A percentile compares a stretch with the other conserved stretches of the same genome.
phyloP scores from a whole-genome alignment of 1,139 yeast species.

The Debaryomyces coudertii region DNA sequence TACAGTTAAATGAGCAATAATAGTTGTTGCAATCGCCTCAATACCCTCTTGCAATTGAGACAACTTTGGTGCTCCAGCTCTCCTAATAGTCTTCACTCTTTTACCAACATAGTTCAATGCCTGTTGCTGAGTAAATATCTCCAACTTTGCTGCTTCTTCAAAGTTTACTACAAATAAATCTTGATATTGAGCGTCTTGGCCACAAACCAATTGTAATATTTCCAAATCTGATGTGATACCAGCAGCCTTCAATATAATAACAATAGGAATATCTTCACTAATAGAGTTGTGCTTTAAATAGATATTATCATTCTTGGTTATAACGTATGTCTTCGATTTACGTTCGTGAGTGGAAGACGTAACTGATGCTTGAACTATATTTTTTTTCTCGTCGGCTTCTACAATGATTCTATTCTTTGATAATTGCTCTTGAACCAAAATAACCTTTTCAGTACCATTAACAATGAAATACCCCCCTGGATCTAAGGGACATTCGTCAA shows the following conservation, averaged over 20 bases:
- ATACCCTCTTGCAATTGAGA: constrained; percentile 90
- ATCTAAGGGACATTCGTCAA: constrained; percentile 95
- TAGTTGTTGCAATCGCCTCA: constrained; percentile 95
- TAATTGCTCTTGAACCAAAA: constrained; percentile 93
- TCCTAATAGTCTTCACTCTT: constrained; percentile 88
- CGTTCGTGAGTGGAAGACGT: constrained; percentile 98
- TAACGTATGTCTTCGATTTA: constrained; percentile 93
- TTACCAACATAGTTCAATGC: constrained; percentile 90
- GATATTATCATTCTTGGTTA: constrained; percentile 86
- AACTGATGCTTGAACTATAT: constrained; percentile 94
- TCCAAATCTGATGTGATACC: constrained; percentile 93
- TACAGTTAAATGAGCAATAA: constrained; percentile 92
- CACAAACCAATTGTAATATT: constrained; percentile 91
- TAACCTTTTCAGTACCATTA: constrained; percentile 97
- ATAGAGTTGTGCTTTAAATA: constrained; percentile 93
- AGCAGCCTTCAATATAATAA: constrained; percentile 89
- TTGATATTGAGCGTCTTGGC: constrained; percentile 83
- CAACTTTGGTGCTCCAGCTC: constrained; percentile 81
- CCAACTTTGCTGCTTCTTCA: constrained; percentile 89
- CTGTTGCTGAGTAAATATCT: constrained; percentile 89
- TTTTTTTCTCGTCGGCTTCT: constrained; percentile 94
- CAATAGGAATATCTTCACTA: constrained; percentile 94
- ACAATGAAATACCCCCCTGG: constrained; percentile 99
- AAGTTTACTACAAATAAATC: constrained; percentile 90
- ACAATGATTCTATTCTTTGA: constrained; percentile 97